A percentile compares a stretch with the other conserved stretches of the same genome.
phyloP scores from a whole-genome alignment of 1,139 yeast species.

The Suhomyces ambrosiae region DNA sequence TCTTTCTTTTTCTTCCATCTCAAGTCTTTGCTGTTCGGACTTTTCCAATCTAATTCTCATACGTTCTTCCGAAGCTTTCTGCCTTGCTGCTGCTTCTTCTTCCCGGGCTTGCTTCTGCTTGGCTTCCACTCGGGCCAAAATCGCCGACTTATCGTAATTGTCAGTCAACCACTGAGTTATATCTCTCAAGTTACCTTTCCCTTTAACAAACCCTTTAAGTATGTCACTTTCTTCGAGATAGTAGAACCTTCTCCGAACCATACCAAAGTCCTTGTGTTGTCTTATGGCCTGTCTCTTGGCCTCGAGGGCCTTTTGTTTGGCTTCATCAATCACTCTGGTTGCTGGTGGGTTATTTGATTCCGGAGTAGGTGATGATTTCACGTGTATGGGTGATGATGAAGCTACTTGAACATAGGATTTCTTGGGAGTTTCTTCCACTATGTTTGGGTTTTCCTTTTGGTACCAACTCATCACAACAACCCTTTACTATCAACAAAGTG shows the following conservation, averaged over 20 bases:
- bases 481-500: not conserved
- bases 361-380: slow-evolving; percentile 18
- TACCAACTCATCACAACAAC: slow-evolving; percentile 35
- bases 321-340: slow-evolving; percentile 19
- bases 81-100: slow-evolving; percentile 12
- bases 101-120: slow-evolving; percentile 15
- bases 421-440: slow-evolving; percentile 5
- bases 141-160: slow-evolving; percentile 35
- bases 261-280: slow-evolving; percentile 49
- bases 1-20: slow-evolving; percentile 13
- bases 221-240: slow-evolving; percentile 53
- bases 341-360: slow-evolving; percentile 8
- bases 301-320: slow-evolving; percentile 34
- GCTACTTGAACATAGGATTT: slow-evolving; percentile 20
- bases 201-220: slow-evolving; percentile 62
- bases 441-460: slow-evolving; percentile 24
- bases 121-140: slow-evolving; percentile 29
- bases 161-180: slow-evolving; percentile 53
- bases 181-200: slow-evolving; percentile 57
- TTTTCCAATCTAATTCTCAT: slow-evolving; percentile 19
- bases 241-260: slow-evolving; percentile 50
- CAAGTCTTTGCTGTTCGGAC: slow-evolving; percentile 16
- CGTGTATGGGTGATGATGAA: slow-evolving; percentile 19
- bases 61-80: slow-evolving; percentile 20
- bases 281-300: slow-evolving; percentile 43